Conservation (phyloP, 108 stramenopile species). For the Bacterosira constricta region DNA sequence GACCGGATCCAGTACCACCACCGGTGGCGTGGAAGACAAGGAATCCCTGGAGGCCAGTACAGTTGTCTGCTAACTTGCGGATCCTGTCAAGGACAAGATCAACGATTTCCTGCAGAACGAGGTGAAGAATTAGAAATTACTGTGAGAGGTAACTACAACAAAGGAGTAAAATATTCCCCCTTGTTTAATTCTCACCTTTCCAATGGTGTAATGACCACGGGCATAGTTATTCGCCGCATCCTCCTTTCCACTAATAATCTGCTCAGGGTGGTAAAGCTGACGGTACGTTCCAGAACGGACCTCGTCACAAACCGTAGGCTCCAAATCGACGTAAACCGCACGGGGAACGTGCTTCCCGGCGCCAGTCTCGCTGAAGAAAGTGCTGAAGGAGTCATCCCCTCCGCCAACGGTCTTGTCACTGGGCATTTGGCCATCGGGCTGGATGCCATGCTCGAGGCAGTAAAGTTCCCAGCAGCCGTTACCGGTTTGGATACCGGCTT, state of each 20-base stretch:
- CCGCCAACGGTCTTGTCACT: constrained; percentile 76
- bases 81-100: constrained; percentile 98
- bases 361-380: constrained; percentile 98
- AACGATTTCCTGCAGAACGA: constrained; percentile 86
- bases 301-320: constrained; percentile 97
- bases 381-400: constrained; percentile 93
- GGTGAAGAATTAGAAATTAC: neutral
- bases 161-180: neutral
- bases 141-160: no score
- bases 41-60: constrained; percentile 99
- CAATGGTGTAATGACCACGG: constrained; percentile 99
- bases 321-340: constrained; percentile 96
- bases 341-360: constrained; percentile 99
- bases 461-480: constrained; percentile 99
- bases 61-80: constrained; percentile 98
- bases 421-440: constrained; percentile 94
- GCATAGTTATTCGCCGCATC: constrained; percentile 99
- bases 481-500: constrained; percentile 96
- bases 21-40: constrained; percentile 99
- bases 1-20: constrained; percentile 98
- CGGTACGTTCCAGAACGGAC: constrained; percentile 90
- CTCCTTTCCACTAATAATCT: constrained; percentile 99
- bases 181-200: constrained; percentile 59
- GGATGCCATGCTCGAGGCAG: constrained; percentile 98
- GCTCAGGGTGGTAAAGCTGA: constrained; percentile 98